Percentiles rank a stretch among this genome's conserved stretches.
Evolutionary conservation across 2,329 filamentous ascomycete genomes (phyloP).

Genomic region (Macrophomina pseudophaseolina): DNA sequence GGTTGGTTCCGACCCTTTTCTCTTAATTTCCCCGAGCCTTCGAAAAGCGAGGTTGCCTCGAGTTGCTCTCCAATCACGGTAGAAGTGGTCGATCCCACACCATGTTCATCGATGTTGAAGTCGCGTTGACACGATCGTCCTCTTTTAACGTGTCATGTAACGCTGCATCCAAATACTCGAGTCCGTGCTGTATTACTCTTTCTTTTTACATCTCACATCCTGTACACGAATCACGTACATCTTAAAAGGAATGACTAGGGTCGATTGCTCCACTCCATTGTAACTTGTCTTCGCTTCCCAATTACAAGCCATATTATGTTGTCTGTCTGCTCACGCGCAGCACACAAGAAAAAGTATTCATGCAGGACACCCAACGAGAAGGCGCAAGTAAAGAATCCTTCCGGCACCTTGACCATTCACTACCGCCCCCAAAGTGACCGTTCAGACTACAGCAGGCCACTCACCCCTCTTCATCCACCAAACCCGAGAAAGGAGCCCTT

Average conservation of each 20-base stretch:
- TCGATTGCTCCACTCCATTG: neutral
- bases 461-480: neutral
- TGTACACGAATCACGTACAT: too few species aligned
- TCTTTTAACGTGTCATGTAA: neutral
- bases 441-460: neutral
- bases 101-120: neutral
- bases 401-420: neutral
- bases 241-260: too few species aligned
- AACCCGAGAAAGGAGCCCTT: too few species aligned
- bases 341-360: neutral
- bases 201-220: neutral
- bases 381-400: neutral
- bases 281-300: neutral
- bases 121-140: neutral
- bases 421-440: neutral
- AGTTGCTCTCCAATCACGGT: neutral
- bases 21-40: too few species aligned
- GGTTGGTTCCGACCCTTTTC: too few species aligned
- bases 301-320: neutral
- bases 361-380: slow-evolving; percentile 5
- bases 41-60: neutral
- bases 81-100: neutral
- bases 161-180: neutral
- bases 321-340: neutral
- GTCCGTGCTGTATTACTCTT: neutral